Evolutionary conservation across 2,329 filamentous ascomycete genomes (phyloP).

Genomic region (Trichoderma breve): DNA sequence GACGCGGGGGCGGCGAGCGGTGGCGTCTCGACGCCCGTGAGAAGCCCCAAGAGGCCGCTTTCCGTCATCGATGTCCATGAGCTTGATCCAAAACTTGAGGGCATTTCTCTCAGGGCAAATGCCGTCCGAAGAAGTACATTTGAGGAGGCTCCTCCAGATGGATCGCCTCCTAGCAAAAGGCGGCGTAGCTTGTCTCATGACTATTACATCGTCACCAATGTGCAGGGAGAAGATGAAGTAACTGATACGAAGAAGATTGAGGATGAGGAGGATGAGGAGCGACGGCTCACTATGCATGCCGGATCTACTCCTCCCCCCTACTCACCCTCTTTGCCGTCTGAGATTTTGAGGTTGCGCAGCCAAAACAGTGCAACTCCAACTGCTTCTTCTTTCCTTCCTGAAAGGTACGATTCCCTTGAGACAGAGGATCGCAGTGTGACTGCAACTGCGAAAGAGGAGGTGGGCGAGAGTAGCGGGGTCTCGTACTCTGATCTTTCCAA

Average conservation of each 20-base stretch:
- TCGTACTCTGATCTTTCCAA: background rate
- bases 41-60: background rate
- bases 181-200: background rate
- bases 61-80: slow-evolving; percentile 54
- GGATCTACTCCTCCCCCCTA: slow-evolving; percentile 62
- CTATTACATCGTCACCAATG: slow-evolving; percentile 8
- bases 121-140: slow-evolving; percentile 55
- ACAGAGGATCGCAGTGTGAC: background rate
- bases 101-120: slow-evolving; percentile 54
- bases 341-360: slow-evolving; percentile 32
- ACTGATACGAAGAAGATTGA: slow-evolving; percentile 41
- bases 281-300: slow-evolving; percentile 59
- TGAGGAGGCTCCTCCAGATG: slow-evolving; percentile 32
- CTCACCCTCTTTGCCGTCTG: slow-evolving; percentile 52
- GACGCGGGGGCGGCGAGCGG: background rate
- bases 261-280: slow-evolving; percentile 48
- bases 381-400: slow-evolving; percentile 11
- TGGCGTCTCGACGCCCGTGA: background rate
- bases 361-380: slow-evolving; percentile 32
- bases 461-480: background rate
- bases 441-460: background rate
- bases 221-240: slow-evolving; percentile 40
- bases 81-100: slow-evolving; percentile 59
- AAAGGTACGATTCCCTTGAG: background rate
- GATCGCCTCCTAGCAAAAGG: slow-evolving; percentile 23